Evolutionary conservation across 306 rosid species (phyloP).

Genomic region (Lupinus albus): DNA sequence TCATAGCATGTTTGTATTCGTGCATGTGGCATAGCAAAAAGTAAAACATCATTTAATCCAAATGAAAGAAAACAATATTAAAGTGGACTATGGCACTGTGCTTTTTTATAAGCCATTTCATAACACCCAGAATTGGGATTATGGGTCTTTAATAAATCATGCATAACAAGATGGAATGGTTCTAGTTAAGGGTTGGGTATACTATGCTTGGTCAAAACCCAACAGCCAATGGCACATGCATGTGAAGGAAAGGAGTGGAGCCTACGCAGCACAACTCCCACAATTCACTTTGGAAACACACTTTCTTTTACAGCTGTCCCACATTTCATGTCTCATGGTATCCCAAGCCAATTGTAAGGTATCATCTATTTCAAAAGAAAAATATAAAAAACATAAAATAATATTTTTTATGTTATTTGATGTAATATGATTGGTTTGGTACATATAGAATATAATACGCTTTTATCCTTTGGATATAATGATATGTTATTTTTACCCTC

Average conservation of each 20-base stretch:
- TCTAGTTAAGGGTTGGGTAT: not conserved
- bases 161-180: not conserved
- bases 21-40: not conserved
- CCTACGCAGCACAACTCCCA: conserved; percentile 37
- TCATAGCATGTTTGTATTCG: not conserved
- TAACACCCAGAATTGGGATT: conserved; percentile 5
- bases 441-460: no score
- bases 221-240: conserved; percentile 37
- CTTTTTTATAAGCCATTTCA: not conserved
- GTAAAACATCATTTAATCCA: not conserved
- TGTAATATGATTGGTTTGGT: no score
- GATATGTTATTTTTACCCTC: no score
- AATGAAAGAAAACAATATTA: not conserved
- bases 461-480: no score
- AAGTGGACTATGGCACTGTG: not conserved
- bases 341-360: no score
- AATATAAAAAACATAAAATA: no score
- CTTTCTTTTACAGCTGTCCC: no score
- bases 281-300: conserved; percentile 24
- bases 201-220: conserved; percentile 27
- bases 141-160: not conserved
- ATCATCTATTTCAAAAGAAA: no score
- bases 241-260: conserved; percentile 33
- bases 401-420: no score
- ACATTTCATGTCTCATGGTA: no score